Conservation (phyloP, 2,329 filamentous ascomycete genomes). For the Ophiocordyceps camponoti-saundersi region DNA sequence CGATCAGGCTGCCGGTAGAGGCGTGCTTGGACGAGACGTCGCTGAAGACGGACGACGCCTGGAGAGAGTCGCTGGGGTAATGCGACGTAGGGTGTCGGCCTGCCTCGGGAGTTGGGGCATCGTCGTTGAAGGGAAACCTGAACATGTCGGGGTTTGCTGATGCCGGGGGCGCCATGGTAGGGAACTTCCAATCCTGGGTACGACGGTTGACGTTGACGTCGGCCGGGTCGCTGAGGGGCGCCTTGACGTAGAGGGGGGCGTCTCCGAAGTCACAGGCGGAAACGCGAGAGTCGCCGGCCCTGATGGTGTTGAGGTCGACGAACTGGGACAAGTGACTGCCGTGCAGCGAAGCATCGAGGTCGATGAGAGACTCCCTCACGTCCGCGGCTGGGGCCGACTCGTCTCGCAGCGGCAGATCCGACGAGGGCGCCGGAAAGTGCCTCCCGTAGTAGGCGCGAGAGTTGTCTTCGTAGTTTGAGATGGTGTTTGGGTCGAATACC, state of each 20-base stretch:
- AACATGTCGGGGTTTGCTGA: constrained; percentile 36
- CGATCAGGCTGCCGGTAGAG: constrained; percentile 30
- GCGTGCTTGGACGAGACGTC: constrained; percentile 22
- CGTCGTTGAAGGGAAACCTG: constrained; percentile 27
- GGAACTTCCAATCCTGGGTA: constrained; percentile 42
- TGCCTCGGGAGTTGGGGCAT: constrained; percentile 9
- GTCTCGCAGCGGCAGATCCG: constrained; percentile 42
- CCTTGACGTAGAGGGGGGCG: constrained; percentile 21
- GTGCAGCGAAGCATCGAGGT: constrained; percentile 42
- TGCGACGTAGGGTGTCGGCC: constrained; percentile 29
- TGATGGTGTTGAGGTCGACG: constrained; percentile 44
- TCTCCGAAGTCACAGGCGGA: constrained; percentile 34
- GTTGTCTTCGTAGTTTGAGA: constrained; percentile 48
- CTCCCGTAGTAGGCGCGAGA: constrained; percentile 42
- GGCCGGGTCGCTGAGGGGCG: constrained; percentile 40
- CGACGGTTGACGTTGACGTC: constrained; percentile 33
- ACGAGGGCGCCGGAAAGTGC: constrained; percentile 21
- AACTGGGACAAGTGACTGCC: constrained; percentile 39
- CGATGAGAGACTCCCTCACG: constrained; percentile 47
- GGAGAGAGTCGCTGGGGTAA: constrained; percentile 32
- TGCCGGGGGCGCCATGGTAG: constrained; percentile 30
- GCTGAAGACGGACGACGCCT: constrained; percentile 21
- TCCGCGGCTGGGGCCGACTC: constrained; percentile 30
- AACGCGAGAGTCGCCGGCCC: constrained; percentile 25
- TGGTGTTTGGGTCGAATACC: constrained; percentile 48